Base-by-base conservation (phyloP, 805 yeast genomes). In the Helenozyma rhizophorensis region DNA sequence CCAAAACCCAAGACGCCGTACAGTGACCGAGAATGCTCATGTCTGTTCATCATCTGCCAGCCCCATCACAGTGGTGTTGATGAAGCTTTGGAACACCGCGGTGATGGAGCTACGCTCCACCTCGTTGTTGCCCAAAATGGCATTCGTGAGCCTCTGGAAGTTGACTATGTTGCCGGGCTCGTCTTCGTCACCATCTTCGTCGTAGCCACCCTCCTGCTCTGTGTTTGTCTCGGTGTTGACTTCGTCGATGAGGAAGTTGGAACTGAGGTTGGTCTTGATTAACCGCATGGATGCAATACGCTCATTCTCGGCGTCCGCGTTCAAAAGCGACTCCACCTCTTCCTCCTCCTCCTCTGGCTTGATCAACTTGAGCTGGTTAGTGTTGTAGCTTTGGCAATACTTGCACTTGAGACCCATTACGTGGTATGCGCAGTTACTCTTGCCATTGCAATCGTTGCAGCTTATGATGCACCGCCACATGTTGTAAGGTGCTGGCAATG, bases 381-480 rank as follows among this genome's bases (percentile, higher is more conserved):
- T 89, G 56, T 89, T 89, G 57, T 88, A 89, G 53, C 95, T 83
- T 37, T 74, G 72, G 59, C 97, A 89, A 53, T 81, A 87, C 44
- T 80, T 82, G 57, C 97, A 89, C 54, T 82, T 83, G 41, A 87
- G 67, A 1, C 97, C 97, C 47, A 89, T 59, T 31, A 88, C 79
- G 58, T 89, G 96, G 58, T 83, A 89, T 9, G 72, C 62, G 13
- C 81, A 80, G 39, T 78, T 74, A 15, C 88, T 77, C 58, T 82
- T 83, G 13, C 93, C 90, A 33, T 79, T 79, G 58, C 97, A 89
- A 58, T 89, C 97, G 55, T 84, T 83, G 60, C 95, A 84, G 39
- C 79, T 70, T 9, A 88, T 70, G 27, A 83, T 72, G 45, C 88
- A 80, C 36, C 76, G 62, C 95, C 96, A 86, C 37, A 65, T 55